Percentiles rank a stretch among this genome's conserved stretches.
Conservation (phyloP, 305 asterid genomes). For the Withania somnifera region DNA sequence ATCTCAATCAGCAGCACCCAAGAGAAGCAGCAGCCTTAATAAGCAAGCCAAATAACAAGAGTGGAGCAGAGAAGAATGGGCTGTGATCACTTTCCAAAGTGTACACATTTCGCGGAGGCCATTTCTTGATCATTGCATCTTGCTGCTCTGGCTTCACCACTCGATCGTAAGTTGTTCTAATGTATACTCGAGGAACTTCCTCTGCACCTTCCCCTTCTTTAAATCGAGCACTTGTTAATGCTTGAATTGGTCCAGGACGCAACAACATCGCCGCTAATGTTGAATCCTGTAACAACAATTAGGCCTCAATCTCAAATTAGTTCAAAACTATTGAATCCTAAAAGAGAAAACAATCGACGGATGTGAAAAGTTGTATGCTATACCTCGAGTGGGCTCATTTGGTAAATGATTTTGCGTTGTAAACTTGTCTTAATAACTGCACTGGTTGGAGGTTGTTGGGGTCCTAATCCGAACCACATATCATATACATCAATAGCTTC, state of each 20-base stretch:
- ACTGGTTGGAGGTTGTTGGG: constrained; percentile 37
- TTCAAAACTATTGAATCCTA: not conserved
- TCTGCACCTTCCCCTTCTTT: constrained; percentile 1
- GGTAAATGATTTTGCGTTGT: constrained; percentile 37
- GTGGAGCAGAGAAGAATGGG: constrained; percentile 5
- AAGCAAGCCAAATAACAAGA: constrained; percentile 4
- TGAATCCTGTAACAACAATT: not conserved
- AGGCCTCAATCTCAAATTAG: not conserved
- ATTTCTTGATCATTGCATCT: constrained; percentile 8
- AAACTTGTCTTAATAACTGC: constrained; percentile 20
- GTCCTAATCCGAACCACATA: constrained; percentile 33
- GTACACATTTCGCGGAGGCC: constrained; percentile 8
- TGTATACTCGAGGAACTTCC: constrained; percentile 8
- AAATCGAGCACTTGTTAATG: constrained; percentile 1
- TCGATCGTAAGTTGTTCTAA: not conserved
- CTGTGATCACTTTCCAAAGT: constrained; percentile 8
- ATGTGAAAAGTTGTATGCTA: not conserved
- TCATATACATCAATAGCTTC: constrained; percentile 27
- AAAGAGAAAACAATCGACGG: not conserved
- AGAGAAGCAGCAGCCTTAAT: not conserved
- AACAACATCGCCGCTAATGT: not conserved
- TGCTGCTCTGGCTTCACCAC: constrained; percentile 8
- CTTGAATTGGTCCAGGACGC: constrained; percentile 8
- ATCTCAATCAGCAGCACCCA: not conserved
- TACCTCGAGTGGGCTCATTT: constrained; percentile 45